A percentile compares a stretch with the other conserved stretches of the same genome.
phyloP scores from a whole-genome alignment of 768 basidiomycete genomes.

The Suillus subalutaceus region DNA sequence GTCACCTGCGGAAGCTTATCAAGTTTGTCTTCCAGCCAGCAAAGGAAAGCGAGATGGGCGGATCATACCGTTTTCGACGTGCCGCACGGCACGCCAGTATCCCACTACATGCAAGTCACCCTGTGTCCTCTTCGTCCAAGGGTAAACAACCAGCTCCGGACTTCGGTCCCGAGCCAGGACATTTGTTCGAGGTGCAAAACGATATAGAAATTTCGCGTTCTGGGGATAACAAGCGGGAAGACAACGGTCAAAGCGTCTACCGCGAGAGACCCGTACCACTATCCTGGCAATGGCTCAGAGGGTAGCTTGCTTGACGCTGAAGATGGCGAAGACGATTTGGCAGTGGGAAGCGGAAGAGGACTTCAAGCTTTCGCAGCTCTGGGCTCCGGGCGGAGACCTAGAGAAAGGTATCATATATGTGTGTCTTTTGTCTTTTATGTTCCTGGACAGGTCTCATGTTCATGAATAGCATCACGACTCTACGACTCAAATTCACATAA shows the following conservation, averaged over 20 bases:
- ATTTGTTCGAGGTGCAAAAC: slow-evolving; percentile 65
- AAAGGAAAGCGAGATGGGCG: slow-evolving; percentile 26
- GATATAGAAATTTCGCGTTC: slow-evolving; percentile 45
- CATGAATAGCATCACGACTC: slow-evolving; percentile 52
- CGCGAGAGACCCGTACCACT: slow-evolving; percentile 50
- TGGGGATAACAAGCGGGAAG: slow-evolving; percentile 54
- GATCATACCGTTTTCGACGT: slow-evolving; percentile 22
- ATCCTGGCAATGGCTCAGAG: slow-evolving; percentile 42
- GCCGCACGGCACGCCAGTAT: slow-evolving; percentile 29
- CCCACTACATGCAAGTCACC: neutral
- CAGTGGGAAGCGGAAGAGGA: slow-evolving; percentile 75
- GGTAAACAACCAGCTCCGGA: slow-evolving; percentile 24
- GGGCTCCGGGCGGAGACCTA: slow-evolving; percentile 48
- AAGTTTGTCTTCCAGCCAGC: slow-evolving; percentile 55
- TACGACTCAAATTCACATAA: slow-evolving; percentile 61
- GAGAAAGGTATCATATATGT: slow-evolving; percentile 64
- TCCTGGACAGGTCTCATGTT: slow-evolving; percentile 3
- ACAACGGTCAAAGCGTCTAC: slow-evolving; percentile 58
- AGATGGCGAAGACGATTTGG: slow-evolving; percentile 51
- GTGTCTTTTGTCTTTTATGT: slow-evolving; percentile 27
- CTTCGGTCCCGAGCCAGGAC: slow-evolving; percentile 37
- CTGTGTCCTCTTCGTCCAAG: slow-evolving; percentile 17
- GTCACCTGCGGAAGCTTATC: slow-evolving; percentile 63
- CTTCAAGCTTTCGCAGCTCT: slow-evolving; percentile 58
- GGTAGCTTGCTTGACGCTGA: slow-evolving; percentile 33